Conservation (phyloP, 2,329 filamentous ascomycete species). For the Ophiostoma sp. region DNA sequence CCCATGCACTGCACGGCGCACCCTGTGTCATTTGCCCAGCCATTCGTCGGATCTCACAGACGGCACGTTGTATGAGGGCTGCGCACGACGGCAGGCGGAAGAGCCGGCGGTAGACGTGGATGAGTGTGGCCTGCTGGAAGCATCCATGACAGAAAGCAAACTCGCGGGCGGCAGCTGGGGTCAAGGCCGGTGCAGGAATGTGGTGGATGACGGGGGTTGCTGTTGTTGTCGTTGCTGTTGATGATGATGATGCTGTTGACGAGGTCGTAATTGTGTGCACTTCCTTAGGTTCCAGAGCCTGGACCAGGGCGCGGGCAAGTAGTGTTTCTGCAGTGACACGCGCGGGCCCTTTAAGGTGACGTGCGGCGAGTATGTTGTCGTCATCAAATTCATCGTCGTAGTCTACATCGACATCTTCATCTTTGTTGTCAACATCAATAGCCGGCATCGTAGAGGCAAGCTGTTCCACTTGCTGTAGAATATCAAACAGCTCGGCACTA, state of each 20-base stretch:
- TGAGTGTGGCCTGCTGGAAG: conserved; percentile 28
- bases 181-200: conserved; percentile 6
- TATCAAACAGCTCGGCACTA: conserved; percentile 25
- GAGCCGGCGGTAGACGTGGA: conserved; percentile 28
- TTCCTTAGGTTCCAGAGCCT: not conserved
- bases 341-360: not conserved
- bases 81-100: conserved; percentile 24
- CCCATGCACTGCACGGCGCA: conserved; percentile 22
- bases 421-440: too few species aligned
- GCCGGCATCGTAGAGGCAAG: conserved; percentile 4
- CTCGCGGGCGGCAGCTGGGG: conserved; percentile 14
- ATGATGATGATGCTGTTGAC: not conserved
- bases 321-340: not conserved
- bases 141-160: conserved; percentile 22
- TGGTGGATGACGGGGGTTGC: not conserved
- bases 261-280: not conserved
- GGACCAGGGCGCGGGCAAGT: not conserved
- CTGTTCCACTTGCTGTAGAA: conserved; percentile 25
- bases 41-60: conserved; percentile 15
- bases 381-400: not conserved
- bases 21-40: conserved; percentile 26
- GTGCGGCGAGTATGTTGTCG: not conserved
- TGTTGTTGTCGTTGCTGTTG: not conserved
- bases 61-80: conserved; percentile 22
- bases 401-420: not conserved